Evolutionary conservation across 805 yeast species (phyloP).

Genomic region (Jamesozyma piceae): DNA sequence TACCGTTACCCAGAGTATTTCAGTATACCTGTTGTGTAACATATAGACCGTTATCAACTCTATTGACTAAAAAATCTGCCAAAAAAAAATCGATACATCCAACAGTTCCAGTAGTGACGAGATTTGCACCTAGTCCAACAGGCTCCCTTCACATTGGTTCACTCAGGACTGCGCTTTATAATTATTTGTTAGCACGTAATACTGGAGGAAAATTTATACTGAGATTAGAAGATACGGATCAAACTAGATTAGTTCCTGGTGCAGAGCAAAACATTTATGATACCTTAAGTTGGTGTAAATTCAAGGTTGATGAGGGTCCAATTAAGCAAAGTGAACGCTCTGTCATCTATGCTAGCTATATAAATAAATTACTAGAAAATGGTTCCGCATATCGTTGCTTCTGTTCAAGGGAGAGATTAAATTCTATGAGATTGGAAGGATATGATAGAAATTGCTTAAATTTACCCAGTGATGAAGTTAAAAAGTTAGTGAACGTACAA

Average conservation of each 20-base stretch:
- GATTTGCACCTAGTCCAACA: slow-evolving; percentile 98
- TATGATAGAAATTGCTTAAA: slow-evolving; percentile 77
- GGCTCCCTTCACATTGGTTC: slow-evolving; percentile 94
- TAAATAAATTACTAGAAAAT: slow-evolving; percentile 43
- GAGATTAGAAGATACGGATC: slow-evolving; percentile 91
- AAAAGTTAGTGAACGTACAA: slow-evolving; percentile 24
- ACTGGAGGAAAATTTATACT: slow-evolving; percentile 76
- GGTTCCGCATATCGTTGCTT: slow-evolving; percentile 82
- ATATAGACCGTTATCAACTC: neutral
- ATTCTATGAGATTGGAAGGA: slow-evolving; percentile 62
- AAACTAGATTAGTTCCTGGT: slow-evolving; percentile 60
- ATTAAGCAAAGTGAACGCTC: slow-evolving; percentile 71
- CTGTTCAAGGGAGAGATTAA: slow-evolving; percentile 73
- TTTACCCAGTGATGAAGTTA: slow-evolving; percentile 29
- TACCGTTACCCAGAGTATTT: neutral
- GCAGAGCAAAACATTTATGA: slow-evolving; percentile 78
- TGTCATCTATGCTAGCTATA: slow-evolving; percentile 53
- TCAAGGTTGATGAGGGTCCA: slow-evolving; percentile 80
- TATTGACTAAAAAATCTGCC: neutral
- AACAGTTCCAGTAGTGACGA: slow-evolving; percentile 56
- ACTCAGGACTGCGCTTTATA: slow-evolving; percentile 83
- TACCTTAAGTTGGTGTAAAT: slow-evolving; percentile 67
- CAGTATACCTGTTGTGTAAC: neutral
- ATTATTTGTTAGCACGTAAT: slow-evolving; percentile 67
- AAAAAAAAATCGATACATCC: slow-evolving; percentile 30